Evolutionary conservation across 2,329 filamentous ascomycete genomes (phyloP), one percentile per base, ranked within the genome.

Genomic region (Apiospora malaysiana): DNA sequence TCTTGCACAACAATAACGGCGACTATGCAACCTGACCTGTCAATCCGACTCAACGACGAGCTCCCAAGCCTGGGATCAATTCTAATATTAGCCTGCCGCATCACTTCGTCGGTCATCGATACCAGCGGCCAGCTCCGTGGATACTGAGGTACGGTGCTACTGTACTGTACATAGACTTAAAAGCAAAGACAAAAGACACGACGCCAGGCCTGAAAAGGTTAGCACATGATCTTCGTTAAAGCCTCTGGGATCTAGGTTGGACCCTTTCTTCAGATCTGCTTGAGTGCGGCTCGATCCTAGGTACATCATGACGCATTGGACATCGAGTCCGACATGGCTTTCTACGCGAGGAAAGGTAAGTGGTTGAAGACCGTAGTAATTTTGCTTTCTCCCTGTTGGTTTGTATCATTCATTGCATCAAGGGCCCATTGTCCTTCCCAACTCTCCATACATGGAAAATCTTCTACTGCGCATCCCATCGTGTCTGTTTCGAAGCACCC

Each of bases 251-350:
- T 63, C 56, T 63, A 63, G 56, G 18, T 14, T 63, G 56, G 21
- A 68, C 66, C 66, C 66, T 68, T 68, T 67, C 73, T 37, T 68
- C 73, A 73, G 68, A 73, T 69, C 70, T 67, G 25, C 68, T 51
- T 21, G 56, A 51, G 59, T 70, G 23, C 65, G 71, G 71, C 63
- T 72, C 73, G 73, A 76, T 75, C 73, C 69, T 46, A 63, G 66
- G 47, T 67, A 71, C 68, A 63, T 43, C 42, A 76, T 77, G 75
- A 77, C 75, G 76, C 72, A 76, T 40, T 66, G 71, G 74, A 76
- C 73, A 77, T 74, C 73, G 70, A 69, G 68, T 25, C 63, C 71
- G 3, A 8, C 40, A 23, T 32, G 56, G 18, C 51, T 37, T 27
- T 37, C 18, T 2, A 16, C 51, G 51, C 56, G 56, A 63, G 56